Conservation (phyloP, 768 basidiomycete genomes). For the Leccinum incarnatum region DNA sequence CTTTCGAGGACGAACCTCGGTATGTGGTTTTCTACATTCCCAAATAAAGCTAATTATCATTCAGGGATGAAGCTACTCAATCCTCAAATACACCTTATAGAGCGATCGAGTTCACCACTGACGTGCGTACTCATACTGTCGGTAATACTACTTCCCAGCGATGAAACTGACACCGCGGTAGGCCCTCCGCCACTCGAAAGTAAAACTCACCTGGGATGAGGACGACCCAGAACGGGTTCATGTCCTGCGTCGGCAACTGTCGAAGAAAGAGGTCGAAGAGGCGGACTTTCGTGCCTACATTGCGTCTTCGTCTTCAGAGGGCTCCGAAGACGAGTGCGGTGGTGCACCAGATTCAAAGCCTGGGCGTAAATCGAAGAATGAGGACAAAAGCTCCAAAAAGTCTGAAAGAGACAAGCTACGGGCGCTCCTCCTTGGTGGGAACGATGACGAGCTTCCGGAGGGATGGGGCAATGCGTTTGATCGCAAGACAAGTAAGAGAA, state of each 20-base stretch:
- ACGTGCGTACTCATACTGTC: slow-evolving; percentile 50
- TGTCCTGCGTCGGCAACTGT: slow-evolving; percentile 73
- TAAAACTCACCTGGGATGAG: slow-evolving; percentile 97
- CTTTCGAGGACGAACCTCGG: slow-evolving; percentile 76
- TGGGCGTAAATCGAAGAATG: slow-evolving; percentile 7
- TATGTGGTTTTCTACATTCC: slow-evolving; percentile 25
- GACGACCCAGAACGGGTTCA: slow-evolving; percentile 88
- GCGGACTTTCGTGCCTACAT: slow-evolving; percentile 82
- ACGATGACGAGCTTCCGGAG: slow-evolving; percentile 71
- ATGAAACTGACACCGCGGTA: slow-evolving; percentile 29
- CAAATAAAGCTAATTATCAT: neutral
- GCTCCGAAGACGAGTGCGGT: slow-evolving; percentile 33
- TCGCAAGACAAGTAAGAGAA: slow-evolving; percentile 8
- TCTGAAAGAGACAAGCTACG: slow-evolving; percentile 69
- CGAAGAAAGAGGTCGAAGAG: slow-evolving; percentile 86
- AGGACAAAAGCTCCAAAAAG: slow-evolving; percentile 33
- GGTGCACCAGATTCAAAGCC: slow-evolving; percentile 1
- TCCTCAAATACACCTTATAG: slow-evolving; percentile 60
- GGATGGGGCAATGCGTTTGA: slow-evolving; percentile 65
- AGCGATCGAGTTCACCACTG: slow-evolving; percentile 86
- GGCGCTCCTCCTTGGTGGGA: slow-evolving; percentile 67
- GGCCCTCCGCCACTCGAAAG: slow-evolving; percentile 97
- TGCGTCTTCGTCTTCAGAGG: slow-evolving; percentile 69
- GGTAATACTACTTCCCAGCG: neutral
- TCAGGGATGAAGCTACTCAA: slow-evolving; percentile 81